These are phyloP conservation scores for Ehretia macrophylla DNA, from an alignment of 257 asterid genomes.

Conservation along the genomic window DNA sequence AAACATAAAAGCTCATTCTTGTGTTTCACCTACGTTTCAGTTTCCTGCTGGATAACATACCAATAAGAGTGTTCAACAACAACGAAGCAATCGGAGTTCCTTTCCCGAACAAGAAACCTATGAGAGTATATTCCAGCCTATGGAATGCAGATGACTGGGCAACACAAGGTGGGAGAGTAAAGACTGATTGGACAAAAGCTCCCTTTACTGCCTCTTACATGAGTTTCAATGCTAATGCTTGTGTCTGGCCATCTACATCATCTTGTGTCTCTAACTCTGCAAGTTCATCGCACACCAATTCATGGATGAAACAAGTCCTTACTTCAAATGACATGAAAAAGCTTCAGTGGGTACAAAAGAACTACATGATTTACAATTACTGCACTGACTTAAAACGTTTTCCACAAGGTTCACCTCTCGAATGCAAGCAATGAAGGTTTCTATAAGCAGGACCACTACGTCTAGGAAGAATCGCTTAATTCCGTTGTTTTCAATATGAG, in stretches of 20 bases:
- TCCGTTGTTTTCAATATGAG: no score
- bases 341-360: constrained; percentile 35
- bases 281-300: neutral
- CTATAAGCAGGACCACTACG: neutral
- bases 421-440: constrained; percentile 26
- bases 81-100: constrained; percentile 20
- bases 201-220: constrained; percentile 26
- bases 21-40: constrained; percentile 5
- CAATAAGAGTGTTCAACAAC: constrained; percentile 26
- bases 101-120: constrained; percentile 23
- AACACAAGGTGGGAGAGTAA: constrained; percentile 29
- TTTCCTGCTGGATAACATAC: constrained; percentile 31
- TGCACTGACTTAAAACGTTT: constrained; percentile 24
- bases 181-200: constrained; percentile 27
- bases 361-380: constrained; percentile 37
- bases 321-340: constrained; percentile 10
- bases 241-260: constrained; percentile 7
- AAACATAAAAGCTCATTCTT: neutral
- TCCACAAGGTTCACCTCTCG: constrained; percentile 26
- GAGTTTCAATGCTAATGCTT: constrained; percentile 18
- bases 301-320: constrained; percentile 18
- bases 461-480: neutral
- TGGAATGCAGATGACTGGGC: constrained; percentile 40
- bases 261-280: neutral
- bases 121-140: constrained; percentile 28